phyloP scores from a whole-genome alignment of 2,329 filamentous ascomycete genomes.

The Sordariomycetes sp. region DNA sequence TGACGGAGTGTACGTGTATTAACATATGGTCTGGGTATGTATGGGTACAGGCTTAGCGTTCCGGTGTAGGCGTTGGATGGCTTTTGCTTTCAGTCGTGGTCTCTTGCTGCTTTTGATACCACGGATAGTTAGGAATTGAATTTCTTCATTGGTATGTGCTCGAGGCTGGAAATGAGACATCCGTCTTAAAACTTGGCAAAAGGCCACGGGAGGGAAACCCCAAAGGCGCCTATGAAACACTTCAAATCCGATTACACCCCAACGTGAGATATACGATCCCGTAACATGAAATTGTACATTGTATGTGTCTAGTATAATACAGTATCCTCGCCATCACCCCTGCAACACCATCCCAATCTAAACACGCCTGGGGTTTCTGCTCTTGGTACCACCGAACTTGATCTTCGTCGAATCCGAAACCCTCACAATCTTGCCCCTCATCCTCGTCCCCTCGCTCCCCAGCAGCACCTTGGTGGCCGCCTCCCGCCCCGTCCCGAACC shows the following conservation, averaged over 20 bases:
- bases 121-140: background rate
- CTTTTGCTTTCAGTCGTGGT: background rate
- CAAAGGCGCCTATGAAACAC: background rate
- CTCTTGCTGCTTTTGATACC: background rate
- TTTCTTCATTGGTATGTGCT: too few relatives aligned
- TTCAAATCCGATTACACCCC: background rate
- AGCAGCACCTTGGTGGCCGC: constrained; percentile 83
- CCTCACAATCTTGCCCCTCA: constrained; percentile 65
- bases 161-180: too few relatives aligned
- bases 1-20: background rate
- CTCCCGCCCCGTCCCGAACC: constrained; percentile 79
- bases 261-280: background rate
- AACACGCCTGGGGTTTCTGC: constrained; percentile 72
- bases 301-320: background rate
- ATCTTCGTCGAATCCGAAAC: constrained; percentile 80
- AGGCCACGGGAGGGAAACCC: background rate
- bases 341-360: background rate
- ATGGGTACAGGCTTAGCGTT: background rate
- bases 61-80: background rate
- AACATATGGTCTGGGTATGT: background rate
- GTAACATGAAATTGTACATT: background rate
- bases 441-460: constrained; percentile 68
- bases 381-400: constrained; percentile 93
- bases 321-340: background rate
- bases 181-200: background rate